Conservation (phyloP, 2,329 filamentous ascomycete genomes). For the Epichloe gansuensis region DNA sequence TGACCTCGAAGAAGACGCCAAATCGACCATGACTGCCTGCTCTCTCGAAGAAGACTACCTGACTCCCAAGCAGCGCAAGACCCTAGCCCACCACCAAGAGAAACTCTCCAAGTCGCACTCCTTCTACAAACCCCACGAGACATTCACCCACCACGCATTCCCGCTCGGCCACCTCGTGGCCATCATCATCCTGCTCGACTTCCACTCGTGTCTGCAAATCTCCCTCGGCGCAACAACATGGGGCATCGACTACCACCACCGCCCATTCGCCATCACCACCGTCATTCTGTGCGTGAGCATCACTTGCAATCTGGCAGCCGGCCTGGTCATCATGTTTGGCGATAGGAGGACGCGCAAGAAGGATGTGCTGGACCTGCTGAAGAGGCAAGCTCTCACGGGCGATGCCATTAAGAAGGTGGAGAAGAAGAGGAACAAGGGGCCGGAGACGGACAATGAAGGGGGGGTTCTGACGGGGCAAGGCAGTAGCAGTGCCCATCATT, state of each 20-base stretch:
- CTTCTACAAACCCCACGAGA: conserved; percentile 84
- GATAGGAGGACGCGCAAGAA: conserved; percentile 71
- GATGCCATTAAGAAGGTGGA: conserved; percentile 38
- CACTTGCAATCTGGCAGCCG: conserved; percentile 62
- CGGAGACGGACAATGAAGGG: background rate
- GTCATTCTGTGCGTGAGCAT: conserved; percentile 72
- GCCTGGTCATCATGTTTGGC: conserved; percentile 63
- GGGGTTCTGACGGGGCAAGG: background rate
- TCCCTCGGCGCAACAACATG: conserved; percentile 67
- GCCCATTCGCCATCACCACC: conserved; percentile 62
- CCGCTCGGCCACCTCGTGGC: conserved; percentile 61
- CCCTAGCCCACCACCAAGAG: conserved; percentile 61
- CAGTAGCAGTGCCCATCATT: background rate
- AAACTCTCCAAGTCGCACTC: conserved; percentile 75
- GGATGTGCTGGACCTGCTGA: conserved; percentile 66
- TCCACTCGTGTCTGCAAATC: conserved; percentile 69
- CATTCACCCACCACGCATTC: conserved; percentile 67
- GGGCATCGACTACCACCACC: conserved; percentile 58
- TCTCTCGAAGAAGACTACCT: conserved; percentile 48
- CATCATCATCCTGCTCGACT: conserved; percentile 67
- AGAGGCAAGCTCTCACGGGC: conserved; percentile 61
- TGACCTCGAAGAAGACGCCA: conserved; percentile 26
- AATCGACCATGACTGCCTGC: conserved; percentile 20
- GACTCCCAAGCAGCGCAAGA: conserved; percentile 50
- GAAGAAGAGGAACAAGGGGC: conserved; percentile 7